phyloP scores from a whole-genome alignment of 192 early-diverging fungal species.

The Dimargaris verticillata region DNA sequence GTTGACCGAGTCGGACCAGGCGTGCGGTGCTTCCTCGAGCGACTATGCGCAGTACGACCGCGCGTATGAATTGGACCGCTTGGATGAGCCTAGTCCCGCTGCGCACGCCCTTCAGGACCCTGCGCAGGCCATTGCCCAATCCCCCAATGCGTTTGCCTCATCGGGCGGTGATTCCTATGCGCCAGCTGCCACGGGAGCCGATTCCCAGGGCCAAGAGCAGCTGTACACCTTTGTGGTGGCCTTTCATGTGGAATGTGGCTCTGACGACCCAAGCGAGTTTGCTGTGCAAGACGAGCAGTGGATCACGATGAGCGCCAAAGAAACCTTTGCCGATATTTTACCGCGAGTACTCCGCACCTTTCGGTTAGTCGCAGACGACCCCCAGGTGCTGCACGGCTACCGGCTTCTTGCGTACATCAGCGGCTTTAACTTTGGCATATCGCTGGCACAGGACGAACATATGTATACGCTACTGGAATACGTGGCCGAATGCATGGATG shows the following conservation, averaged over 20 bases:
- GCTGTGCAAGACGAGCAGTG: neutral
- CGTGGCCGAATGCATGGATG: slow-evolving; percentile 4
- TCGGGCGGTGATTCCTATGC: neutral
- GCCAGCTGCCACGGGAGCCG: neutral
- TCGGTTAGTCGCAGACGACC: neutral
- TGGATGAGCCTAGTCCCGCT: neutral
- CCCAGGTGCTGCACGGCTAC: neutral
- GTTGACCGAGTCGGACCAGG: neutral
- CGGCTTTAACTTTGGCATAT: slow-evolving; percentile 7
- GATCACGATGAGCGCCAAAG: neutral
- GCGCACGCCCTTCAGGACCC: neutral
- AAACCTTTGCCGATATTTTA: slow-evolving; percentile 1
- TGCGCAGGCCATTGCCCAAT: neutral
- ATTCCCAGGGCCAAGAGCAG: neutral
- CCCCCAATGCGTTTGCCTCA: slow-evolving; percentile 1
- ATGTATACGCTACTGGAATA: slow-evolving; percentile 9
- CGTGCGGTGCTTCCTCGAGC: neutral
- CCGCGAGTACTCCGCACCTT: neutral
- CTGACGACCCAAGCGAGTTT: neutral
- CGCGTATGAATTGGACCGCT: neutral
- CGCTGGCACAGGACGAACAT: slow-evolving; percentile 2
- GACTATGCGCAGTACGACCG: neutral
- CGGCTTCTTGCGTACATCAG: slow-evolving; percentile 8
- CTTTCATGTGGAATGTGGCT: neutral
- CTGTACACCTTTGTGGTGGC: slow-evolving; percentile 3